Conservation (phyloP, 1,284 basidiomycete genomes). For the Laetiporus sulphureus region DNA sequence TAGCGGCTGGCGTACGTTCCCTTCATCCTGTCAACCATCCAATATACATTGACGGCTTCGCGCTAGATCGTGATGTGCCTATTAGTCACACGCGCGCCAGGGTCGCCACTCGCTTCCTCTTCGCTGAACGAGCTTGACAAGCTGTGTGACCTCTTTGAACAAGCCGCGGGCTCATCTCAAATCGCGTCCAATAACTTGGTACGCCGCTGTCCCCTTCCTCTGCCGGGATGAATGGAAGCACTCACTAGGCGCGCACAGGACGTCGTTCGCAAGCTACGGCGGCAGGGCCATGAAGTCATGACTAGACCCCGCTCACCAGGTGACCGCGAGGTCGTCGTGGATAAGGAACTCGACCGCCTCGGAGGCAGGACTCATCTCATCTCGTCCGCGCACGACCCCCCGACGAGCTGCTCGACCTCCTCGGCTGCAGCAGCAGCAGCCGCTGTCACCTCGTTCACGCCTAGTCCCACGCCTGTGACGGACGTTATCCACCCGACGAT, state of each 20-base stretch:
- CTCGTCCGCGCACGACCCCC: slow-evolving; percentile 9
- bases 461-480: slow-evolving; percentile 4
- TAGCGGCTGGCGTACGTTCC: slow-evolving; percentile 48
- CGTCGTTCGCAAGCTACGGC: slow-evolving; percentile 41
- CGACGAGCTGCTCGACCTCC: slow-evolving; percentile 2
- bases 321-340: slow-evolving; percentile 25
- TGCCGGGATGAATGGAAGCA: not conserved
- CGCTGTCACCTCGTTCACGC: not conserved
- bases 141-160: slow-evolving; percentile 43
- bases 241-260: slow-evolving; percentile 28
- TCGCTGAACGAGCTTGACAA: slow-evolving; percentile 53
- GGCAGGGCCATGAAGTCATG: slow-evolving; percentile 44
- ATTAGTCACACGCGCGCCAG: slow-evolving; percentile 51
- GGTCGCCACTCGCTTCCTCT: slow-evolving; percentile 44
- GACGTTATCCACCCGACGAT: slow-evolving; percentile 35
- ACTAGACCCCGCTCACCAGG: slow-evolving; percentile 28
- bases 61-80: slow-evolving; percentile 63
- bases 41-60: not conserved
- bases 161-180: slow-evolving; percentile 38
- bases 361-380: slow-evolving; percentile 48
- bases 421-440: not conserved
- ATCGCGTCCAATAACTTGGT: slow-evolving; percentile 47
- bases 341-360: slow-evolving; percentile 57
- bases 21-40: not conserved
- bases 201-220: too few relatives aligned